These are phyloP conservation scores for Candida awuae DNA, from an alignment of 805 yeast species.

Conservation along the genomic window DNA sequence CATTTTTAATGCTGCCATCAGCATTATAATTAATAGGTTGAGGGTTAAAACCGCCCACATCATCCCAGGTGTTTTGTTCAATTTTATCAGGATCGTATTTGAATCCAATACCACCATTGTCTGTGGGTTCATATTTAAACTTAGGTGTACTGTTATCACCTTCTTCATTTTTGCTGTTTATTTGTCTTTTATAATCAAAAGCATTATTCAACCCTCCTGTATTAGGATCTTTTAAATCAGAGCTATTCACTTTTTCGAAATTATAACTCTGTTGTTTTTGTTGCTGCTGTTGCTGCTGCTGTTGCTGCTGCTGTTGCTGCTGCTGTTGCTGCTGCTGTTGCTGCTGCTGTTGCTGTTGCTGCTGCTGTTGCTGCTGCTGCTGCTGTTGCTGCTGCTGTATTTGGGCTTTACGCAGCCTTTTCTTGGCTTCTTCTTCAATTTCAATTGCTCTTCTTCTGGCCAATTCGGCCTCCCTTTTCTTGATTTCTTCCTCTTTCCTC, in stretches of 20 bases:
- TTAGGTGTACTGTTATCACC: background rate
- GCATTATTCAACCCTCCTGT: no score
- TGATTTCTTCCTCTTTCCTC: background rate
- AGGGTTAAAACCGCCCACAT: constrained; percentile 5
- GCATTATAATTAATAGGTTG: background rate
- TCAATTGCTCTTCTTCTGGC: constrained; percentile 4
- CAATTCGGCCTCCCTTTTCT: constrained; percentile 6
- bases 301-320: background rate
- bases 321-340: background rate
- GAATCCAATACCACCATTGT: background rate
- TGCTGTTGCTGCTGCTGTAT: background rate
- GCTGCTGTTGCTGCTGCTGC: background rate
- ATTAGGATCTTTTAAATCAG: background rate
- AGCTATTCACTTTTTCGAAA: background rate
- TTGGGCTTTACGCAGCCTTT: background rate
- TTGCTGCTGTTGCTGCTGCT: background rate
- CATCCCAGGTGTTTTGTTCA: background rate
- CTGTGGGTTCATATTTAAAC: background rate
- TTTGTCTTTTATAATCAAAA: no score
- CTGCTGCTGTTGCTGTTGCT: background rate
- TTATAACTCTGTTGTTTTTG: no score
- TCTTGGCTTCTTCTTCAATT: constrained; percentile 7
- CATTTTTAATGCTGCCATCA: background rate
- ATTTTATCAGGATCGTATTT: background rate
- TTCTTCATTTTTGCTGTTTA: background rate